A percentile compares a stretch with the other conserved stretches of the same genome.
Evolutionary conservation across 495 filamentous ascomycete species (phyloP).

Genomic region (Darksidea phi): DNA sequence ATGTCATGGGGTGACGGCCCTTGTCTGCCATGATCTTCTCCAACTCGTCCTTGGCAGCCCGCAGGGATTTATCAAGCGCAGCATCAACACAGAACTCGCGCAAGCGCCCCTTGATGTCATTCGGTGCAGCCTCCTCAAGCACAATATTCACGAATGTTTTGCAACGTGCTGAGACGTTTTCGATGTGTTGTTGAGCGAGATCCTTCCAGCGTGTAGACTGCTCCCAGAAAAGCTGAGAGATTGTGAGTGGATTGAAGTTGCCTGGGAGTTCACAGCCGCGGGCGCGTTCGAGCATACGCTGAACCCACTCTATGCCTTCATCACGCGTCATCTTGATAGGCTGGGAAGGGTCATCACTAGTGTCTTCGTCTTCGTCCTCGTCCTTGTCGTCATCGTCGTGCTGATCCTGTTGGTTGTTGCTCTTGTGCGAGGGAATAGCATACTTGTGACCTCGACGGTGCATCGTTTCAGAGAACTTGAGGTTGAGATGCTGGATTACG

Average conservation of each 20-base stretch:
- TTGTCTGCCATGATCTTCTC: slow-evolving; percentile 32
- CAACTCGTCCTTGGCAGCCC: slow-evolving; percentile 22
- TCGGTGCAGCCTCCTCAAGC: slow-evolving; percentile 18
- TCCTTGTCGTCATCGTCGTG: slow-evolving; percentile 1
- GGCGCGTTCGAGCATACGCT: slow-evolving; percentile 17
- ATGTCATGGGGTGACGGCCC: slow-evolving; percentile 33
- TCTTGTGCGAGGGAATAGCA: slow-evolving; percentile 4
- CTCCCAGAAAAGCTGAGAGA: slow-evolving; percentile 38
- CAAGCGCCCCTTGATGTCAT: slow-evolving; percentile 26
- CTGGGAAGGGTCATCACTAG: neutral
- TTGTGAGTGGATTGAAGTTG: slow-evolving; percentile 35
- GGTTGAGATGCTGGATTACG: slow-evolving; percentile 36
- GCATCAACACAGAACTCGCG: slow-evolving; percentile 17
- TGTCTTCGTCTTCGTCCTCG: neutral
- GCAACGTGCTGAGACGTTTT: slow-evolving; percentile 31
- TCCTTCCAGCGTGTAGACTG: slow-evolving; percentile 29
- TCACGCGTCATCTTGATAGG: slow-evolving; percentile 6
- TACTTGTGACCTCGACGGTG: slow-evolving; percentile 31
- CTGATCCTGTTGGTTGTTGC: neutral
- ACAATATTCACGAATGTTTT: slow-evolving; percentile 25
- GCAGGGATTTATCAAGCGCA: neutral
- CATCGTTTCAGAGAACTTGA: slow-evolving; percentile 34
- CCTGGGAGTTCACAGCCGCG: slow-evolving; percentile 35
- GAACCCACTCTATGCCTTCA: slow-evolving; percentile 31
- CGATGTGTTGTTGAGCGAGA: slow-evolving; percentile 32